Evolutionary conservation across 306 rosid species (phyloP).

Genomic region (Pachyrhizus erosus): DNA sequence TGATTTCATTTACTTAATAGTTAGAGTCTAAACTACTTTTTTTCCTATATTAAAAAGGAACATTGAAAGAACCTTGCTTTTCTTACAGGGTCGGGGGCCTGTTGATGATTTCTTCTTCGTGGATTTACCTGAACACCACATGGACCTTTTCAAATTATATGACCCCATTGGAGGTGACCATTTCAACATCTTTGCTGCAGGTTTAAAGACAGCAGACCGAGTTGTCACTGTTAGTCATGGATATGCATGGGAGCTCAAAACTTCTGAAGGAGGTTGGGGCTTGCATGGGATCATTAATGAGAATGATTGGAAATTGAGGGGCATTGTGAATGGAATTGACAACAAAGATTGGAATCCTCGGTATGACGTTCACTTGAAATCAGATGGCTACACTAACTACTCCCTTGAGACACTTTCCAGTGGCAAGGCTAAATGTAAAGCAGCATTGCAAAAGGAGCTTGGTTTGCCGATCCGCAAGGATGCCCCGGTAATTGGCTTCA

Average conservation of each 20-base stretch:
- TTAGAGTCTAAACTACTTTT: conserved; percentile 15
- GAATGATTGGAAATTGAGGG: conserved; percentile 73
- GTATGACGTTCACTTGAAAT: conserved; percentile 61
- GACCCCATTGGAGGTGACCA: conserved; percentile 92
- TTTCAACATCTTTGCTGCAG: conserved; percentile 86
- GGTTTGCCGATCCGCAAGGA: conserved; percentile 72
- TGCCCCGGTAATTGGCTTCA: conserved; percentile 69
- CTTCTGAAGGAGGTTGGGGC: conserved; percentile 86
- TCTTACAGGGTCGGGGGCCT: conserved; percentile 84
- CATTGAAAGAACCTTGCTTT: conserved; percentile 17
- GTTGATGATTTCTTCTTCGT: conserved; percentile 60
- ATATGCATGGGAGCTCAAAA: conserved; percentile 80
- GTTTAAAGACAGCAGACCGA: conserved; percentile 78
- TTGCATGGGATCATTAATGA: conserved; percentile 73
- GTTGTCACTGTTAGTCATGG: conserved; percentile 90
- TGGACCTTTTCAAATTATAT: conserved; percentile 60
- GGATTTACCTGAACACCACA: conserved; percentile 71
- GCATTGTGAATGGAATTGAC: conserved; percentile 88
- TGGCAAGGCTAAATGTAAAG: conserved; percentile 82
- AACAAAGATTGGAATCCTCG: conserved; percentile 75
- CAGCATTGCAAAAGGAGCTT: conserved; percentile 85
- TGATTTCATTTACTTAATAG: background rate
- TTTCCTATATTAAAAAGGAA: background rate
- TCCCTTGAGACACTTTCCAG: conserved; percentile 62
- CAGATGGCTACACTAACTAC: conserved; percentile 84